phyloP scores from a whole-genome alignment of 2,329 filamentous ascomycete genomes.

The Aspergillus sp. region DNA sequence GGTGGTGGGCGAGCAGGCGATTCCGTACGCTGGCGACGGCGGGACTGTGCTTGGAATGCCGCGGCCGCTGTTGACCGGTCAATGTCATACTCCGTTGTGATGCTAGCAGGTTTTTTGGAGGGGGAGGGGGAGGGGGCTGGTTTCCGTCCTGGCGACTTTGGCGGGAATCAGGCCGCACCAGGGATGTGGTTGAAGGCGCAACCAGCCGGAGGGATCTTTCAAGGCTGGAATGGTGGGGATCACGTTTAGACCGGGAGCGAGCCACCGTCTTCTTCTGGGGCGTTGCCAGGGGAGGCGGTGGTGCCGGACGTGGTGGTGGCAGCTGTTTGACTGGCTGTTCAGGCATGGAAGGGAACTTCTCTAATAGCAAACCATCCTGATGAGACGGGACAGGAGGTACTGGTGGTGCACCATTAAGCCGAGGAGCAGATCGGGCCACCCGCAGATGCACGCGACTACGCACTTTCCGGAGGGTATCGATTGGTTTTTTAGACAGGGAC shows the following conservation, averaged over 20 bases:
- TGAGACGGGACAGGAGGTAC: neutral
- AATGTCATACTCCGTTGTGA: slow-evolving; percentile 17
- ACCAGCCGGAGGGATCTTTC: slow-evolving; percentile 30
- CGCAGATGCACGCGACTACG: slow-evolving; percentile 33
- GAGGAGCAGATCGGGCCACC: slow-evolving; percentile 30
- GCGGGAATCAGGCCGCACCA: slow-evolving; percentile 19
- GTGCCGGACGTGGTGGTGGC: slow-evolving; percentile 7
- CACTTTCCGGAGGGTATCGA: slow-evolving; percentile 34
- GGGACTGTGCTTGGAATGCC: slow-evolving; percentile 27
- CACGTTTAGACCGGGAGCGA: slow-evolving; percentile 15
- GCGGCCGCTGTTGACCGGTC: slow-evolving; percentile 29
- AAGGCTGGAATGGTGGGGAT: slow-evolving; percentile 16
- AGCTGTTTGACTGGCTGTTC: slow-evolving; percentile 12
- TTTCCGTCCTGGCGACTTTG: slow-evolving; percentile 15
- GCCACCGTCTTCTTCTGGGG: neutral
- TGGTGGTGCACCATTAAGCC: slow-evolving; percentile 13
- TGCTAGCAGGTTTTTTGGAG: neutral
- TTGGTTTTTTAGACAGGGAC: slow-evolving; percentile 29
- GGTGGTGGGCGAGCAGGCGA: slow-evolving; percentile 2
- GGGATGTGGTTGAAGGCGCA: slow-evolving; percentile 28
- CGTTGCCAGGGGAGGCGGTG: neutral
- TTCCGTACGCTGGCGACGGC: slow-evolving; percentile 24
- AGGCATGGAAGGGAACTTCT: slow-evolving; percentile 24
- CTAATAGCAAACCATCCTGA: slow-evolving; percentile 9
- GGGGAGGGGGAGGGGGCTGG: neutral